phyloP scores from a whole-genome alignment of 83 land plant genomes.

The Thuja plicata region DNA sequence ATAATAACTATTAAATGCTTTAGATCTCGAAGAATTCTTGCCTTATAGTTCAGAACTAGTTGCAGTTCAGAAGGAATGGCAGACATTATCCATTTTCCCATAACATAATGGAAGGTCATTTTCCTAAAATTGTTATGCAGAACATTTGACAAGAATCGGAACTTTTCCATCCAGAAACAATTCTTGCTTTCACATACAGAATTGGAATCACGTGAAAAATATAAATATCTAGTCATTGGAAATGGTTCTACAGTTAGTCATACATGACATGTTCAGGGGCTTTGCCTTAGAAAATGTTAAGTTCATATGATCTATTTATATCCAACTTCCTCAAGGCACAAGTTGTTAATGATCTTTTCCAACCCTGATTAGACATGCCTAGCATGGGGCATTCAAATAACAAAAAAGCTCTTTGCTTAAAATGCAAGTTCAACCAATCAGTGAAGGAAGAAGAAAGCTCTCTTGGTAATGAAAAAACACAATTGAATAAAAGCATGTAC shows the following conservation, averaged over 20 bases:
- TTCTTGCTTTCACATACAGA: neutral
- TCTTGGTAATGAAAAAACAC: neutral
- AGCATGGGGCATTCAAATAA: neutral
- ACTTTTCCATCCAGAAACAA: neutral
- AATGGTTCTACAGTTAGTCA: neutral
- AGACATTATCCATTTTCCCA: neutral
- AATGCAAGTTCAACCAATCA: neutral
- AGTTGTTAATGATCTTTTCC: neutral
- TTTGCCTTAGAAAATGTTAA: neutral
- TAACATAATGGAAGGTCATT: too few species aligned
- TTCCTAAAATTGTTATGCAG: neutral
- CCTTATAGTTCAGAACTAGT: neutral
- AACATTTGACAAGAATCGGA: neutral
- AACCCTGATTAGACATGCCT: too few species aligned
- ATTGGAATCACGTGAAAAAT: neutral
- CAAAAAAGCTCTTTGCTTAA: too few species aligned
- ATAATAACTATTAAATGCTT: neutral
- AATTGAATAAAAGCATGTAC: neutral
- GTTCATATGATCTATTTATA: neutral
- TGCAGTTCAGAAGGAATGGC: neutral
- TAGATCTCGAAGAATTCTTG: neutral
- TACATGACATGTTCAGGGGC: neutral
- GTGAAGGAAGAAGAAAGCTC: neutral
- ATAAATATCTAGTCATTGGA: neutral
- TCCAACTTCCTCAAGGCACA: neutral